Percentiles rank a stretch among this genome's conserved stretches.
Evolutionary conservation across 345 rosid genomes (phyloP).

Genomic region (Geranium brycei): DNA sequence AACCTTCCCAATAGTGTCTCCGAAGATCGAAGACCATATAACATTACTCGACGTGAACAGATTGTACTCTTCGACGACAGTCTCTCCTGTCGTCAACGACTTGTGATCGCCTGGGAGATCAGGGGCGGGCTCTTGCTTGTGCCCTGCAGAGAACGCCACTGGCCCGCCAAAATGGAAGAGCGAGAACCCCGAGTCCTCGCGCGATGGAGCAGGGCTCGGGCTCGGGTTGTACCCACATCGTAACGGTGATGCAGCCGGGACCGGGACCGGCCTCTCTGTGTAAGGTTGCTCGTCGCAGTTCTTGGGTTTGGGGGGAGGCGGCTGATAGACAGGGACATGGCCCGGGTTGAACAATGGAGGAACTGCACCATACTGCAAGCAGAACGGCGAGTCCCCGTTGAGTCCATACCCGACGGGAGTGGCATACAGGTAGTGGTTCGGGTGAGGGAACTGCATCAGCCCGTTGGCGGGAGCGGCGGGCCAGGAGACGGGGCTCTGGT

Average conservation of each 20-base stretch:
- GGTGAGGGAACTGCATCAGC: slow-evolving; percentile 41
- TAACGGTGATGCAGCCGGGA: slow-evolving; percentile 16
- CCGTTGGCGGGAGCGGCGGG: slow-evolving; percentile 52
- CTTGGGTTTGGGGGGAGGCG: slow-evolving; percentile 35
- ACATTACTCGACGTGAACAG: slow-evolving; percentile 69
- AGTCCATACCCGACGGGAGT: slow-evolving; percentile 46
- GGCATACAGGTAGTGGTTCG: slow-evolving; percentile 49
- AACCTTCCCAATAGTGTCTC: slow-evolving; percentile 17
- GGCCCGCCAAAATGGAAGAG: slow-evolving; percentile 89
- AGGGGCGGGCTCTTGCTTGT: slow-evolving; percentile 20
- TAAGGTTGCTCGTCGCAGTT: slow-evolving; percentile 25
- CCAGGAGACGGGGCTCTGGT: slow-evolving; percentile 75
- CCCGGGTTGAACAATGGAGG: slow-evolving; percentile 36
- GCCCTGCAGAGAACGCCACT: slow-evolving; percentile 41
- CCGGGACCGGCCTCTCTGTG: slow-evolving; percentile 24
- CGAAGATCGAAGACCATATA: slow-evolving; percentile 55
- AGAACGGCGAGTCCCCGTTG: slow-evolving; percentile 48
- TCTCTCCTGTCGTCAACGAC: slow-evolving; percentile 25
- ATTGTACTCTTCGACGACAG: slow-evolving; percentile 60
- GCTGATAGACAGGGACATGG: slow-evolving; percentile 44
- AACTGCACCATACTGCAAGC: slow-evolving; percentile 53
- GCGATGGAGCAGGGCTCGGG: slow-evolving; percentile 18
- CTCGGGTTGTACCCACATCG: slow-evolving; percentile 21
- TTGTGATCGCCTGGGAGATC: too few species aligned
- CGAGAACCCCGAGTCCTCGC: slow-evolving; percentile 45